Percentiles rank a stretch among this genome's conserved stretches.
phyloP scores from a whole-genome alignment of 352 stramenopile genomes.

The Pythium insidiosum region DNA sequence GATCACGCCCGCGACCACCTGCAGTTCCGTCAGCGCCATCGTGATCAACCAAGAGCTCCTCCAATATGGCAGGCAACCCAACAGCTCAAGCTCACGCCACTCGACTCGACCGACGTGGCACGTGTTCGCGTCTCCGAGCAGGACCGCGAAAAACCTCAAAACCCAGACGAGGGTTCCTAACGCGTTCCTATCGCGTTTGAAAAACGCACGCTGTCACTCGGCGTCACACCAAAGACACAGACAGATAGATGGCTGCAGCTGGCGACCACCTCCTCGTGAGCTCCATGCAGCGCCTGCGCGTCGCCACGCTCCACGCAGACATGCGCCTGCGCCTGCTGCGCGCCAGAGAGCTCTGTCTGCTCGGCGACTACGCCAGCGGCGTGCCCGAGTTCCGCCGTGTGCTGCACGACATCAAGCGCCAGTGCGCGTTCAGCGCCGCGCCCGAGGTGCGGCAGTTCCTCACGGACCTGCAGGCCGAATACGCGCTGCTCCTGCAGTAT shows the following conservation, averaged over 20 bases:
- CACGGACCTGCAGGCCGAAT: slow-evolving; percentile 41
- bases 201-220: no score
- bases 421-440: slow-evolving; percentile 13
- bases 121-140: slow-evolving; percentile 13
- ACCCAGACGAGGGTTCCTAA: neutral
- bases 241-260: no score
- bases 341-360: slow-evolving; percentile 50
- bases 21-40: slow-evolving; percentile 56
- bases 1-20: slow-evolving; percentile 61
- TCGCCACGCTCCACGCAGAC: slow-evolving; percentile 1
- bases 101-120: no score
- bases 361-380: slow-evolving; percentile 49
- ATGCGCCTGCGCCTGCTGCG: slow-evolving; percentile 31
- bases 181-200: neutral
- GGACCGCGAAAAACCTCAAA: slow-evolving; percentile 18
- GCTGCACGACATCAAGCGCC: slow-evolving; percentile 23
- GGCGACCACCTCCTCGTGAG: no score
- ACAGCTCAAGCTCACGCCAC: no score
- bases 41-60: neutral
- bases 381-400: slow-evolving; percentile 31
- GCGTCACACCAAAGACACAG: no score
- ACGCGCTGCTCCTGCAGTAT: slow-evolving; percentile 36
- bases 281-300: neutral
- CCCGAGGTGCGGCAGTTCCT: slow-evolving; percentile 29
- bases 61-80: slow-evolving; percentile 4